Evolutionary conservation across 768 basidiomycete genomes (phyloP), one percentile per base, ranked within the genome.

Genomic region (Lentinula sp.): DNA sequence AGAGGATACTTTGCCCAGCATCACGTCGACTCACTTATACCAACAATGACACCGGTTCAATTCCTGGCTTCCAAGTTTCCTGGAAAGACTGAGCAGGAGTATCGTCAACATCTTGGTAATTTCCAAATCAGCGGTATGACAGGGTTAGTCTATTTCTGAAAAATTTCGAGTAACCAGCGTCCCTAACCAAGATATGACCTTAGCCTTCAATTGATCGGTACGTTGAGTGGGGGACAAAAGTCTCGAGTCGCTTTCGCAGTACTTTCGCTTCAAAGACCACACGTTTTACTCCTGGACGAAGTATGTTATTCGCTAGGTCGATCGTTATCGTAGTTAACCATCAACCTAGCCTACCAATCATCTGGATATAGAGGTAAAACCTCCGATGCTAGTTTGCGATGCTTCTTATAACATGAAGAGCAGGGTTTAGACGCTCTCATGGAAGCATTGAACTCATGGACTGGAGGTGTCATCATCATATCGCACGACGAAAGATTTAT

Each of bases 51-150:
- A n/a, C 92, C 96, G 0, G 97, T 98, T 9, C 89, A 92, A 67
- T 98, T 97, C 77, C 77, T 99, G 34, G 93, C 93, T 13, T 85
- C 87, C 23, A 91, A 84, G 68, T 98, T 91, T 79, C 97, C 97
- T 1, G 96, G 97, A 0, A 89, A 88, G 74, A 93, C 83, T 5
- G 97, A 98, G 73, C 96, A 98, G 72, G 97, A 98, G 71, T 98
- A 98, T 71, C 83, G 97, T 63, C 73, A 75, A n/a, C 97, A 98
- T 75, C 80, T 99, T 11, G 97, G 96, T 5, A 94, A 95, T 61
- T 97, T 98, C 78, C 95, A 97, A 67, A 96, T 98, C 67, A 97
- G 92, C 62, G 94, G 95, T 46, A 88, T 96, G 85, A 96, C 95
- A 1, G 91, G 92, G 91, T 89, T 55, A 40, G 77, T 68, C 28